These are phyloP conservation scores for Trichosporon sp. DNA, from an alignment of 1,284 basidiomycete genomes.

Conservation along the genomic window DNA sequence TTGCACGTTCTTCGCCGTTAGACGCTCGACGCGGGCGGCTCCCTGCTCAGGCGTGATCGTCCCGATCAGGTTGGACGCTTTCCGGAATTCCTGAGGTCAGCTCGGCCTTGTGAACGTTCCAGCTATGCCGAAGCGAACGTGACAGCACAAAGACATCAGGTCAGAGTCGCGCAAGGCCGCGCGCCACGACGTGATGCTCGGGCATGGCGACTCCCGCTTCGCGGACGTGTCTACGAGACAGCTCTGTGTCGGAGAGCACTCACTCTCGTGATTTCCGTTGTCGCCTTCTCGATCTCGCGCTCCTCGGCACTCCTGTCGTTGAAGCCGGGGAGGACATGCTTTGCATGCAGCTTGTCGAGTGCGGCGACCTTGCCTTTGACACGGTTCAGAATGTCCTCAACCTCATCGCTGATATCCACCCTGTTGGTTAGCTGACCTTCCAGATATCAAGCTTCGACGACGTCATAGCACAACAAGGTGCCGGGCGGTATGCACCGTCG, in stretches of 20 bases:
- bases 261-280: conserved; percentile 84
- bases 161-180: no score
- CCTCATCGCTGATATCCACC: conserved; percentile 88
- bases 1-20: conserved; percentile 93
- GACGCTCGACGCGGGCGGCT: conserved; percentile 61
- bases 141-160: no score
- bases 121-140: no score
- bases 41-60: conserved; percentile 55
- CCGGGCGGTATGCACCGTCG: neutral
- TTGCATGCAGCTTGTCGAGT: conserved; percentile 91
- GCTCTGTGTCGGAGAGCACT: neutral
- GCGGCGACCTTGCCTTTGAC: conserved; percentile 73
- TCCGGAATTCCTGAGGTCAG: conserved; percentile 73
- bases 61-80: conserved; percentile 74
- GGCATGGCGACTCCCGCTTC: no score
- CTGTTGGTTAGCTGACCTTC: conserved; percentile 58
- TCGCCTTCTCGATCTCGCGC: conserved; percentile 84
- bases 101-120: neutral
- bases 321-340: conserved; percentile 93
- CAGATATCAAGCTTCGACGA: conserved; percentile 31
- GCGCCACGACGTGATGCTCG: no score
- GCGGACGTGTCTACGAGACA: no score
- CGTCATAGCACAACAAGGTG: neutral
- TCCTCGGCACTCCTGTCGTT: conserved; percentile 91
- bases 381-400: conserved; percentile 72